These are phyloP conservation scores for Nicotiana rustica DNA, from an alignment of 305 asterid genomes.

Conservation along the genomic window DNA sequence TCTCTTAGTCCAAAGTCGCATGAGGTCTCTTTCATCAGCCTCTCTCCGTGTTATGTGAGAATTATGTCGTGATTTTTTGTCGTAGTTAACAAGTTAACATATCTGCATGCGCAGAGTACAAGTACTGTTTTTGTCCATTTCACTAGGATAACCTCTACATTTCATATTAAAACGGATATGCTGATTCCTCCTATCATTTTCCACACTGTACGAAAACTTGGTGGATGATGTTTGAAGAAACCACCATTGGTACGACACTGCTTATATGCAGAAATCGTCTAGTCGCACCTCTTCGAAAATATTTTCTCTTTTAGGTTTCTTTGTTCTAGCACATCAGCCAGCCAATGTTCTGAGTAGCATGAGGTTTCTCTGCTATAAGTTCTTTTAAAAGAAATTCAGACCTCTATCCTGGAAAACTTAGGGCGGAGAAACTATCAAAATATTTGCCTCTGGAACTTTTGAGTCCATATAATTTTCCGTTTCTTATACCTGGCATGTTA, in stretches of 20 bases:
- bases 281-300: neutral
- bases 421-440: neutral
- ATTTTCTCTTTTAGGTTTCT: neutral
- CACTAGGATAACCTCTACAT: neutral
- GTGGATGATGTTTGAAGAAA: conserved; percentile 1
- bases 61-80: neutral
- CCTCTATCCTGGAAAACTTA: neutral
- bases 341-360: neutral
- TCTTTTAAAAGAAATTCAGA: neutral
- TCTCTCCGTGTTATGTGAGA: neutral
- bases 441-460: neutral
- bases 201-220: neutral
- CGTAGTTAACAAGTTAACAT: neutral
- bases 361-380: neutral
- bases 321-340: neutral
- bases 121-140: neutral
- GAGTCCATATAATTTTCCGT: neutral
- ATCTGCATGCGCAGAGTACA: neutral
- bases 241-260: neutral
- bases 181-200: neutral
- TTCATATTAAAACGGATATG: neutral
- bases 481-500: neutral
- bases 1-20: neutral
- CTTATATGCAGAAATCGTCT: neutral
- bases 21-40: neutral